Percentiles rank a stretch among this genome's conserved stretches.
phyloP scores from a whole-genome alignment of 2,329 filamentous ascomycete genomes.

The Immersiporthe knoxdaviesiana region DNA sequence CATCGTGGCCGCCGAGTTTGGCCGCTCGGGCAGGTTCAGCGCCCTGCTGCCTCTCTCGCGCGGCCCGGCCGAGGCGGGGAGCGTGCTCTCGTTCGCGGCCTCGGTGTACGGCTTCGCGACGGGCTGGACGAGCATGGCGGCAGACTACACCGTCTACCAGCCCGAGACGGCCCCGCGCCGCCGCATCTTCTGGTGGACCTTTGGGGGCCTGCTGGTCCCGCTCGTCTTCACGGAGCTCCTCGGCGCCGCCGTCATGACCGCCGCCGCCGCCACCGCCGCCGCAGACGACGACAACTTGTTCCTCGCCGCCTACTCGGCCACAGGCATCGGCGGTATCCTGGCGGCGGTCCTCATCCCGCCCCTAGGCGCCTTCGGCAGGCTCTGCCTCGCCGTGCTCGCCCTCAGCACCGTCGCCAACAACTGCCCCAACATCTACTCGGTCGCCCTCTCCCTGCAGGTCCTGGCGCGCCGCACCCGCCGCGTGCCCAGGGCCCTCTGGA shows the following conservation, averaged over 20 bases:
- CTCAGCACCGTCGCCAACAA: slow-evolving; percentile 72
- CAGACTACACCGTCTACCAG: slow-evolving; percentile 82
- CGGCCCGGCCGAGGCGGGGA: slow-evolving; percentile 63
- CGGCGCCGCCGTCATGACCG: slow-evolving; percentile 70
- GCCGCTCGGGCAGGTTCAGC: slow-evolving; percentile 66
- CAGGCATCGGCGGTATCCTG: slow-evolving; percentile 67
- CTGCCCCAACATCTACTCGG: slow-evolving; percentile 74
- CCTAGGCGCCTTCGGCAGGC: slow-evolving; percentile 70
- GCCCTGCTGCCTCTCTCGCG: slow-evolving; percentile 59
- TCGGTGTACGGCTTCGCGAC: slow-evolving; percentile 71
- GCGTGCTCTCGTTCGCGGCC: slow-evolving; percentile 66
- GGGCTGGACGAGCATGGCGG: slow-evolving; percentile 74
- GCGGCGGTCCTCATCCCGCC: slow-evolving; percentile 65
- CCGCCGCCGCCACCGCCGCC: slow-evolving; percentile 55
- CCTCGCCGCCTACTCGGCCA: slow-evolving; percentile 42
- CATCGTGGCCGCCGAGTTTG: slow-evolving; percentile 70
- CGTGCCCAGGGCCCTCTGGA: slow-evolving; percentile 72
- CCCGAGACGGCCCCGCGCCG: slow-evolving; percentile 60
- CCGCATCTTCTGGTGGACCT: slow-evolving; percentile 72
- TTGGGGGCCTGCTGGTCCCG: slow-evolving; percentile 69
- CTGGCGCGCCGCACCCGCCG: slow-evolving; percentile 60
- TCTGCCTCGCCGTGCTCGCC: slow-evolving; percentile 69
- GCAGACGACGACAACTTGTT: slow-evolving; percentile 41
- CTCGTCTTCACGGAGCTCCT: slow-evolving; percentile 76
- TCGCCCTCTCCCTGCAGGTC: slow-evolving; percentile 68